Percentiles rank a stretch among this genome's conserved stretches.
Evolutionary conservation across 2,329 filamentous ascomycete genomes (phyloP).

Genomic region (Diaporthe caulivora): DNA sequence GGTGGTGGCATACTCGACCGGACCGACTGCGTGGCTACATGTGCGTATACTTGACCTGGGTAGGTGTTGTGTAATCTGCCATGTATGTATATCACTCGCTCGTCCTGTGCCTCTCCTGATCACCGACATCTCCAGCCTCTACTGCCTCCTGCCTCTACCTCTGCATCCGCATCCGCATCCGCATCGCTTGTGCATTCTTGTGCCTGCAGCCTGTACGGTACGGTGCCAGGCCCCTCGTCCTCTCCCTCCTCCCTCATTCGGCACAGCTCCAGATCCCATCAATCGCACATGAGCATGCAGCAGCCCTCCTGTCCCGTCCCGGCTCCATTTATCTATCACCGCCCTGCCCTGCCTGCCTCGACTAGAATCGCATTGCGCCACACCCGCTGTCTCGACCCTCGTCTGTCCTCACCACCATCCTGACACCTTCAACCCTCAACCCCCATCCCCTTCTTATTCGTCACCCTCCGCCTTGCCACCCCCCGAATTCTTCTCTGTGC

Average conservation of each 20-base stretch:
- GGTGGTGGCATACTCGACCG: constrained; percentile 17
- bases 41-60: background rate
- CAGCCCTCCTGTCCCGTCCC: constrained; percentile 34
- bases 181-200: background rate
- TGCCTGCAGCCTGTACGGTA: background rate
- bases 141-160: constrained; percentile 4
- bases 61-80: background rate
- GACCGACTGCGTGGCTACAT: constrained; percentile 2
- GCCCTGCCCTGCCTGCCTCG: constrained; percentile 32
- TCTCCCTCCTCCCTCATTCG: constrained; percentile 30
- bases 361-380: constrained; percentile 32
- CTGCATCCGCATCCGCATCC: too few species aligned
- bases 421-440: background rate
- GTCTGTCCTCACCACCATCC: constrained; percentile 1
- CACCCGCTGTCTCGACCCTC: constrained; percentile 8
- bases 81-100: constrained; percentile 7
- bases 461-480: background rate
- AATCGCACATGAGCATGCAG: constrained; percentile 29
- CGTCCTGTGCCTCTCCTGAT: background rate
- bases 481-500: background rate
- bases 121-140: background rate
- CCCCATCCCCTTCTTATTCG: background rate
- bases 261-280: constrained; percentile 35
- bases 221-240: too few species aligned
- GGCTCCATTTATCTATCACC: constrained; percentile 36